A percentile compares a stretch with the other conserved stretches of the same genome.
phyloP scores from a whole-genome alignment of 2,329 filamentous ascomycete species.

The Monosporascus sp. region DNA sequence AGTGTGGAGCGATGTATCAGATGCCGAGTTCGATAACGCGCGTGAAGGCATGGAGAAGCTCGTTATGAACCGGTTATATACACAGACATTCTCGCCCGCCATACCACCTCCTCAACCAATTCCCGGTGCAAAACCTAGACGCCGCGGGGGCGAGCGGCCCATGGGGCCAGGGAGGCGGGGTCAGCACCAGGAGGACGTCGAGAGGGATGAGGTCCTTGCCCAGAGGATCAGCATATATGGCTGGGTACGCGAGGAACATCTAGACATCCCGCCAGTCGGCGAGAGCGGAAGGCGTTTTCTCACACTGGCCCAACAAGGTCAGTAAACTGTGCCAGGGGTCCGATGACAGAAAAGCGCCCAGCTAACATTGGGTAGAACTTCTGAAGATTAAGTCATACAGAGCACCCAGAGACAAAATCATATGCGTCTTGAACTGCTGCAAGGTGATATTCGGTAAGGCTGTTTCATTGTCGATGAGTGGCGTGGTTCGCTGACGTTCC shows the following conservation, averaged over 20 bases:
- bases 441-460: conserved; percentile 91
- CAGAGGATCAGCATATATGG: conserved; percentile 97
- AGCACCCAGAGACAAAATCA: conserved; percentile 96
- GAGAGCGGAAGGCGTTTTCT: conserved; percentile 87
- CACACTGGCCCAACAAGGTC: conserved; percentile 80
- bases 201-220: conserved; percentile 88
- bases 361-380: conserved; percentile 58
- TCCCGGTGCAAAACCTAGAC: conserved; percentile 61
- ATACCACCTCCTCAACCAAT: conserved; percentile 77
- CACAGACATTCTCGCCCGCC: conserved; percentile 91
- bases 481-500: conserved; percentile 1
- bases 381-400: conserved; percentile 95
- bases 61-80: conserved; percentile 96
- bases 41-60: conserved; percentile 99
- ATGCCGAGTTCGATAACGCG: conserved; percentile 97
- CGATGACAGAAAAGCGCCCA: not conserved
- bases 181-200: conserved; percentile 96
- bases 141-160: conserved; percentile 61
- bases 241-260: conserved; percentile 88
- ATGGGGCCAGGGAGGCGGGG: conserved; percentile 81
- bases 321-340: conserved; percentile 8
- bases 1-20: conserved; percentile 91
- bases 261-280: conserved; percentile 82
- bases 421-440: conserved; percentile 96
- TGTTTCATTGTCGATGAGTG: not conserved